Base-by-base conservation (phyloP, 2,329 filamentous ascomycete genomes). In the Monosporascus sp. region DNA sequence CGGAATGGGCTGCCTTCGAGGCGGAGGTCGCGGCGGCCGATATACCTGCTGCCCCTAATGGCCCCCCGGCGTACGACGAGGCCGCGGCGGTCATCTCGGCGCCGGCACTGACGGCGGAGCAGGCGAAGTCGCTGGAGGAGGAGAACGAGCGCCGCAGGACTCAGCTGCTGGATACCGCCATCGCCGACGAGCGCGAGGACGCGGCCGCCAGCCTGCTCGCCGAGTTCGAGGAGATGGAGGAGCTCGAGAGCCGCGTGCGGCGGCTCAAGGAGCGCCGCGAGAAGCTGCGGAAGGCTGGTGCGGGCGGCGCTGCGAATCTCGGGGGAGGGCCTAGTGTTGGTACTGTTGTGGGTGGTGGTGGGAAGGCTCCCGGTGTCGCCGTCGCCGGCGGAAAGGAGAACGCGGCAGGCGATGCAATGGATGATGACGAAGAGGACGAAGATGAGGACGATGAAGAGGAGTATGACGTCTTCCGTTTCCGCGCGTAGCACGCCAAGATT, bases 1-100 rank as follows among this genome's bases (percentile, higher is more conserved):
- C 86, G 51, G 89, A 94, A 70, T 94, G 89, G 88, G 87, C 89
- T 2, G 89, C 89, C 8, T 95, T 96, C 66, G 87, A 96, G 67
- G 88, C 88, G 3, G 89, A 96, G 51, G 85, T 96, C 52, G 87
- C 84, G 19, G 72, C 68, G 27, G 65, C 64, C 2, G 63, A 72
- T 16, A 55, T 57, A 31, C 43, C 55, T 17, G 59, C 59, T 31
- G 60, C 55, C 31, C 50, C 35, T 16, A 38, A 56, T n/a, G 50
- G 55, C 51, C 22, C 50, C 49, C n/a, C 51, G 6, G 48, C 62
- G 2, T 70, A 70, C 56, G 63, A 67, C 22, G 65, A 70, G 43
- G 77, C 80, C 54, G 84, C 82, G 7, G 81, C 84, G 3, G 89
- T 91, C 58, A 89, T 91, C 58, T 85, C 80, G 2, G 87, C 87